Conservation (phyloP, 176 grass and related monocot species). For the Phoenix dactylifera region DNA sequence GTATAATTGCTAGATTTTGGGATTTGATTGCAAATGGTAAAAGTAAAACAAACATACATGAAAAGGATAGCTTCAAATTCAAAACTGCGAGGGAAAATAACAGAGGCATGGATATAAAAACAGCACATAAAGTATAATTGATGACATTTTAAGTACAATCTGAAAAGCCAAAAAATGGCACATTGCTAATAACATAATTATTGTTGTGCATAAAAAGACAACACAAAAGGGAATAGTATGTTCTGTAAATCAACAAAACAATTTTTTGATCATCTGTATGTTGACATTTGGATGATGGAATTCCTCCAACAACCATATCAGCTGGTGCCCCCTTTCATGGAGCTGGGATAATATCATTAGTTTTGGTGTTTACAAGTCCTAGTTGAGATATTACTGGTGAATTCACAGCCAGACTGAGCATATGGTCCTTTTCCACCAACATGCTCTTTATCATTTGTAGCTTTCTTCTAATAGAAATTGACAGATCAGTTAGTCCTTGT, state of each 20-base stretch:
- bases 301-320: conserved; percentile 11
- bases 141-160: too few relatives aligned
- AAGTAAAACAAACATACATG: too few relatives aligned
- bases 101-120: too few relatives aligned
- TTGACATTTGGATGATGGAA: conserved; percentile 21
- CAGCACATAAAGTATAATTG: too few relatives aligned
- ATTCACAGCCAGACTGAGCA: conserved; percentile 28
- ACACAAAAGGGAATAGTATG: too few relatives aligned
- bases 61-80: too few relatives aligned
- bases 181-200: too few relatives aligned
- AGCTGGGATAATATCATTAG: conserved; percentile 20
- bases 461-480: conserved; percentile 34
- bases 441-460: conserved; percentile 34
- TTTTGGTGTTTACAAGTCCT: conserved; percentile 38
- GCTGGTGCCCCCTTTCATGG: conserved; percentile 31
- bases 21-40: too few relatives aligned
- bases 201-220: too few relatives aligned
- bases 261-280: conserved; percentile 26
- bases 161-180: too few relatives aligned
- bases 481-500: background rate
- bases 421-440: conserved; percentile 30
- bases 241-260: background rate
- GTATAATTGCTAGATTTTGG: too few relatives aligned
- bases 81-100: too few relatives aligned
- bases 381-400: conserved; percentile 69